Conservation (phyloP, 2,329 filamentous ascomycete genomes). For the Colletotrichum sp. region DNA sequence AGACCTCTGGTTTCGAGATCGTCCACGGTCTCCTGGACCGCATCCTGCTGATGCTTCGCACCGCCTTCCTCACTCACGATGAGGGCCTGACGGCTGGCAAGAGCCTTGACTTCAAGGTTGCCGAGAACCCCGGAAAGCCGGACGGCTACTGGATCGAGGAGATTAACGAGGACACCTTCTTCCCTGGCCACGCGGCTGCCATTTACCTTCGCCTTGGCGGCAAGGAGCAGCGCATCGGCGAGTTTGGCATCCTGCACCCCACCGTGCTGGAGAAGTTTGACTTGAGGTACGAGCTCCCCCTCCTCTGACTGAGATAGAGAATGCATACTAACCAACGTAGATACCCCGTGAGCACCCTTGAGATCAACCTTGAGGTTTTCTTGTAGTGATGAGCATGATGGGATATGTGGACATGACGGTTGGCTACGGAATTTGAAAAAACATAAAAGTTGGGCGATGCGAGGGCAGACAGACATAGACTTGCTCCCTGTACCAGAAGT, state of each 20-base stretch:
- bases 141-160: constrained; percentile 95
- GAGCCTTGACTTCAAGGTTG: constrained; percentile 57
- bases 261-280: constrained; percentile 93
- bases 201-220: constrained; percentile 79
- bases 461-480: neutral
- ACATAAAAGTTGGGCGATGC: neutral
- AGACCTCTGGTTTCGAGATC: constrained; percentile 91
- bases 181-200: constrained; percentile 85
- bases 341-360: constrained; percentile 91
- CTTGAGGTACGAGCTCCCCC: constrained; percentile 64
- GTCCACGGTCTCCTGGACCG: constrained; percentile 95
- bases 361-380: constrained; percentile 95
- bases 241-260: constrained; percentile 94
- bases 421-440: constrained; percentile 3
- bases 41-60: constrained; percentile 89
- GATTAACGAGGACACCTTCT: constrained; percentile 89
- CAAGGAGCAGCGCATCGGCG: constrained; percentile 79
- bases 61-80: constrained; percentile 78
- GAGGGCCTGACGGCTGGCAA: constrained; percentile 63
- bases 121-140: constrained; percentile 59
- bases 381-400: constrained; percentile 56
- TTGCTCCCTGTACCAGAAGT: neutral
- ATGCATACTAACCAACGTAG: constrained; percentile 38
- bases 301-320: neutral
- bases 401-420: constrained; percentile 12